Evolutionary conservation across 176 grass and related monocot species (phyloP), one percentile per base, ranked within the genome.

Genomic region (Areca catechu): DNA sequence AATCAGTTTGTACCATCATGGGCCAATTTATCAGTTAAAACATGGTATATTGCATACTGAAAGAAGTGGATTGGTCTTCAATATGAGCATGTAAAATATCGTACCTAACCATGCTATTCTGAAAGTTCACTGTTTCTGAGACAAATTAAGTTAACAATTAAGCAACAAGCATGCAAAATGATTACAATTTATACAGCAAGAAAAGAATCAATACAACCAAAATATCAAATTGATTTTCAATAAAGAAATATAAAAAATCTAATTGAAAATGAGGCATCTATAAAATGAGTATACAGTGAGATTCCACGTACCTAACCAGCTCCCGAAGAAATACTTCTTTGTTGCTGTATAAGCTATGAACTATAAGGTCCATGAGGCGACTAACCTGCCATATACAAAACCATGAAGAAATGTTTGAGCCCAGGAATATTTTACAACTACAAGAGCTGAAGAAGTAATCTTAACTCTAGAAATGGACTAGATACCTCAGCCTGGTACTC

Each of bases 251-350:
- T 58, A 24, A 64, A 60, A 30, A 15, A 50, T 51, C 23, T 34
- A 25, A 16, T 50, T 53, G 49, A 30, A 54, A 61, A 7, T 20
- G 19, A 61, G 50, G 34, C 34, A 37, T 37, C 34, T 37, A 7
- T 37, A 10, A 37, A 37, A 10, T 37, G 9, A 37, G 48, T 14
- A 4, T 4, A 55, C 16, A 53, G 4, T 59, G 20, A 27, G 3
- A 48, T 56, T 19, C 27, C 43, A 74, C 81, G 18, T 51, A 98
- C 93, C 93, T 98, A 61, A 98, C 78, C 51, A 98, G 18, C 23
- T 98, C 93, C 50, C 93, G 81, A 29, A 98, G 81, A 80, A 98
- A 98, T 60, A 98, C 87, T 73, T 98, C 93, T 72, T 98, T 98
- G 69, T 98, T 98, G 62, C 93, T 98, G 65, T 98, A 98, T 66